Conservation (phyloP, 2,329 filamentous ascomycete genomes). For the Aspergillus ruber region DNA sequence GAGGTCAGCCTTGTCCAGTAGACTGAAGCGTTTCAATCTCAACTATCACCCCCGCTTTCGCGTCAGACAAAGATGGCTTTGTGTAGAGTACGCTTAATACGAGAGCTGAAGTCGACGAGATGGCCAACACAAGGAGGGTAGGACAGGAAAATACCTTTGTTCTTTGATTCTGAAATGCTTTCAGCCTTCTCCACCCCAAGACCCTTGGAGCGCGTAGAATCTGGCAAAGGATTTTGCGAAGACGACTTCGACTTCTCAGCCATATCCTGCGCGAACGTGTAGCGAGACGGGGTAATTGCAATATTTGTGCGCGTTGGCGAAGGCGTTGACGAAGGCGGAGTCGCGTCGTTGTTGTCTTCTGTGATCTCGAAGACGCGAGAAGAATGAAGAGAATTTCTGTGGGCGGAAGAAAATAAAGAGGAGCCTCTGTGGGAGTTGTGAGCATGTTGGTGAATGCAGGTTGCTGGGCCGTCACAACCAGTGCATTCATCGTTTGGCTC, state of each 20-base stretch:
- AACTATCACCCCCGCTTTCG: too few species aligned
- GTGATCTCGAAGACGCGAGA: neutral
- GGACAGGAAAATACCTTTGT: neutral
- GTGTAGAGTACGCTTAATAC: too few species aligned
- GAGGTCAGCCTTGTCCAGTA: too few species aligned
- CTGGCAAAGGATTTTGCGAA: slow-evolving; percentile 4
- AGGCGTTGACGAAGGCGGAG: slow-evolving; percentile 1
- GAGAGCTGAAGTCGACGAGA: too few species aligned
- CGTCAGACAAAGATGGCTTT: too few species aligned
- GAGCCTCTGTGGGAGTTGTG: neutral
- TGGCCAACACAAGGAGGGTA: too few species aligned
- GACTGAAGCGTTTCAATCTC: too few species aligned
- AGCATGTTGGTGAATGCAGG: neutral
- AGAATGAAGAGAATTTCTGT: neutral
- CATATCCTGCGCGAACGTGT: neutral
- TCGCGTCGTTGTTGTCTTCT: neutral
- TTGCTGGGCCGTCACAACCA: neutral
- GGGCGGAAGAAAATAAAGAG: neutral
- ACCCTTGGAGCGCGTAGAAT: neutral
- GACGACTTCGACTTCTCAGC: neutral
- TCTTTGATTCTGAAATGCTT: neutral
- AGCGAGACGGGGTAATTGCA: neutral
- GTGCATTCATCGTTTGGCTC: neutral
- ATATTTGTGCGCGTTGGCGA: slow-evolving; percentile 1
- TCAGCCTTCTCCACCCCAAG: neutral